Evolutionary conservation across 345 rosid genomes (phyloP).

Genomic region (Linum trigynum): DNA sequence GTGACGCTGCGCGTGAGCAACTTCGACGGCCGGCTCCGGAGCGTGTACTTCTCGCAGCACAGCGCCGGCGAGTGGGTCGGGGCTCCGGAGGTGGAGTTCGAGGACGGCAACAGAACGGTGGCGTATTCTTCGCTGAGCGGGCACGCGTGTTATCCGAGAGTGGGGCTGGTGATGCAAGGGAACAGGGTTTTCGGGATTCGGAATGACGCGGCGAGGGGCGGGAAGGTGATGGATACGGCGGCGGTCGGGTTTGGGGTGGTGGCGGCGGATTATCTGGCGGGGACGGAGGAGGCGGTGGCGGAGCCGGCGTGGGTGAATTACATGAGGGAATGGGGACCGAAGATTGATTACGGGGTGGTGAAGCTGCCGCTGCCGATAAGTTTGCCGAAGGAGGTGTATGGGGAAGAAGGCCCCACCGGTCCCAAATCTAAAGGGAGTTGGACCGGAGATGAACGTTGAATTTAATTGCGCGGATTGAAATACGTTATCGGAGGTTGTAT

Average conservation of each 20-base stretch:
- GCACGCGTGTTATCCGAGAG: constrained; percentile 66
- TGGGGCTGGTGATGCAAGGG: constrained; percentile 75
- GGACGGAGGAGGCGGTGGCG: constrained; percentile 2
- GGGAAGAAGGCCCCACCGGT: constrained; percentile 85
- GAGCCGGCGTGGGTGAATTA: constrained; percentile 67
- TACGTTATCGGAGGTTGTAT: too few relatives aligned
- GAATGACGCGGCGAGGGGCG: constrained; percentile 66
- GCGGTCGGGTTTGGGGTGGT: constrained; percentile 23
- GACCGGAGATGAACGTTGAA: constrained; percentile 52
- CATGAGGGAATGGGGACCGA: constrained; percentile 70
- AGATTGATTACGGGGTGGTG: constrained; percentile 35
- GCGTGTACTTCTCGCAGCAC: constrained; percentile 54
- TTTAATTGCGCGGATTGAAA: too few relatives aligned
- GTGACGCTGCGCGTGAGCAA: constrained; percentile 67
- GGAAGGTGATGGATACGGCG: constrained; percentile 38
- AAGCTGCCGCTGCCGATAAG: constrained; percentile 36
- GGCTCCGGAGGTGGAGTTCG: constrained; percentile 54
- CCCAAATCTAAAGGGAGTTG: constrained; percentile 58
- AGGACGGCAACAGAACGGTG: constrained; percentile 46
- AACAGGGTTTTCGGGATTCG: constrained; percentile 47
- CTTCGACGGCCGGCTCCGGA: constrained; percentile 49
- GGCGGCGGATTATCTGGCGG: constrained; percentile 48
- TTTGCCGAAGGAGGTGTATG: constrained; percentile 39
- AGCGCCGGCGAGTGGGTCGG: constrained; percentile 64
- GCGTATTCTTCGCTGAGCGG: constrained; percentile 59